phyloP scores from a whole-genome alignment of 257 asterid genomes.

The Nicotiana tomentosiformis region DNA sequence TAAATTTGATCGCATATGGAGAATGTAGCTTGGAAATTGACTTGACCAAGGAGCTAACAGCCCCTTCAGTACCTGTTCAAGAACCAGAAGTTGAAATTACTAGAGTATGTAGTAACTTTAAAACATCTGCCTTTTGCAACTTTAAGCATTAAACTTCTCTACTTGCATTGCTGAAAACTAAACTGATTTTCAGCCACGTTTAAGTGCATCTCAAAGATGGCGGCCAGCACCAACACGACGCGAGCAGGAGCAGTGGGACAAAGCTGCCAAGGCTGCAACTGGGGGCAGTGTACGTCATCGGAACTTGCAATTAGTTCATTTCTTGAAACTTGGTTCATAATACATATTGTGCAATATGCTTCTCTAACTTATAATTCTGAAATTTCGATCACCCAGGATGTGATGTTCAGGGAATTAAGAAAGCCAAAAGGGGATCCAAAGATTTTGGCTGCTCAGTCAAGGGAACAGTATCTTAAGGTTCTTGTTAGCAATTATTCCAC shows the following conservation, averaged over 20 bases:
- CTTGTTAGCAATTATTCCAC: neutral
- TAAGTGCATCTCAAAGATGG: slow-evolving; percentile 53
- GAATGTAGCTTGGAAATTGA: slow-evolving; percentile 68
- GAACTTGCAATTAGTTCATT: neutral
- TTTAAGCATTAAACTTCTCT: slow-evolving; percentile 6
- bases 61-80: slow-evolving; percentile 29
- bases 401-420: slow-evolving; percentile 63
- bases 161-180: neutral
- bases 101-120: slow-evolving; percentile 30
- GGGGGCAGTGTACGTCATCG: slow-evolving; percentile 78
- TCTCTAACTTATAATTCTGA: neutral
- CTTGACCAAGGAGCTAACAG: slow-evolving; percentile 60
- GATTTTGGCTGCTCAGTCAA: slow-evolving; percentile 81
- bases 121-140: neutral
- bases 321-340: neutral
- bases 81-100: slow-evolving; percentile 39
- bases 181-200: slow-evolving; percentile 34
- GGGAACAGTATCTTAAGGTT: slow-evolving; percentile 85
- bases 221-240: slow-evolving; percentile 89
- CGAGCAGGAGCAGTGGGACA: slow-evolving; percentile 90
- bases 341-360: neutral
- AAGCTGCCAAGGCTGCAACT: slow-evolving; percentile 84
- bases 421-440: slow-evolving; percentile 73
- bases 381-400: slow-evolving; percentile 44
- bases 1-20: slow-evolving; percentile 11